Evolutionary conservation across 192 early-diverging fungal species (phyloP), one percentile per base, ranked within the genome.

Genomic region (Coemansia sp.): DNA sequence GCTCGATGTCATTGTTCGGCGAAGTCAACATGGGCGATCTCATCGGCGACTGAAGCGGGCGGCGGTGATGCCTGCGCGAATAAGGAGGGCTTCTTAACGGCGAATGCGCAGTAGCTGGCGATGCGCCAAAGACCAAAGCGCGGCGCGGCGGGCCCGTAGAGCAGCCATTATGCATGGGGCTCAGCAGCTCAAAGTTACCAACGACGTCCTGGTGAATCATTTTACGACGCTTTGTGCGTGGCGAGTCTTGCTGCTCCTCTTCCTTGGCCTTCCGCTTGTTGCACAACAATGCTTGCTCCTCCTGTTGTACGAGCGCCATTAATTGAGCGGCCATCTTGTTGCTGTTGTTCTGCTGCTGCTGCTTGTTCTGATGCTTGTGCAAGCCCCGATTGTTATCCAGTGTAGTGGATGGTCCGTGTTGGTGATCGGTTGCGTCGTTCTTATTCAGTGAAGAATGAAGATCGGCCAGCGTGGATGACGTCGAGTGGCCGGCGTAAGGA

Each of bases 181-280:
- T 57, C 55, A 57, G 14, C 8, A 57, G 34, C 8, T 57, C 55
- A 57, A 57, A 57, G 34, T 57, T 15, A 9, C 53, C 9, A 40
- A 10, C n/a, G 10, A 38, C 33, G 15, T 62, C 58, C 22, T 53
- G 45, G 17, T 74, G 71, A 32, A 74, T 74, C 71, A 74, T 74
- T 36, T 79, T 79, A 20, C 76, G 71, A 5, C 76, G 71, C 58
- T 79, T 79, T 0, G 69, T 70, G 7, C 68, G 46, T 5, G 76
- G 76, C 55, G 76, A 79, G 35, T 73, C 76, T 43, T 67, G 55
- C 25, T 79, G 63, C 48, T 61, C 71, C 15, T 73, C 57, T 32
- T 59, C 71, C 43, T 67, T 61, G 49, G 57, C 61, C 46, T 79
- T 79, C n/a, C 73, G 63, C 35, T 75, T 75, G 9, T 7, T 52